Base-by-base conservation (phyloP, 768 basidiomycete genomes). In the Kondoa subrosea region DNA sequence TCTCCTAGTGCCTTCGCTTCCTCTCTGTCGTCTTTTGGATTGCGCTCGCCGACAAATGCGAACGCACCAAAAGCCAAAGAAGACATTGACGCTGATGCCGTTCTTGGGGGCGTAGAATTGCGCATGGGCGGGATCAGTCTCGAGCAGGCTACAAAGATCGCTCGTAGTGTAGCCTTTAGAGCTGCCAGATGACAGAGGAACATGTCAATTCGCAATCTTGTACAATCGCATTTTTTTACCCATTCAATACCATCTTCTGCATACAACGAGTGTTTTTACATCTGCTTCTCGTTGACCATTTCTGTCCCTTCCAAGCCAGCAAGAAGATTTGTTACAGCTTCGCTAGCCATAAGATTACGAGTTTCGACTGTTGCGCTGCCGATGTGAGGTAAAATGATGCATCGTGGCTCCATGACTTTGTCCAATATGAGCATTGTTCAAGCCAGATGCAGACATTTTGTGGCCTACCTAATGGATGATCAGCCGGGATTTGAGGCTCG, bases 281-380 rank as follows among this genome's bases (percentile, higher is more conserved):
- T 8, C 12, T 21, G 8, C 40, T 50, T 50, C 40, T 50, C 40
- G 40, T 50, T 50, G 21, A 50, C 21, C 69, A 69, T 67, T 3
- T 57, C 34, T 25, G 57, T 57, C 29, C 60, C 69, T 34, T 70
- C 70, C 31, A 70, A 34, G 16, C 70, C 70, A 21, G 67, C 70
- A 29, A 70, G 68, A 15, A 71, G 57, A 57, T 71, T 71, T 33
- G 65, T 64, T 16, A 71, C 70, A 17, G 60, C 30, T 61, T 68
- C 50, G 34, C 61, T 65, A n/a, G 70, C 57, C 70, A 71, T 71
- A 56, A 63, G 29, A 2, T 25, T 21, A 27, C 91, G 81, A 1
- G 91, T 90, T 77, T 95, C 88, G 12, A 83, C 79, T 17, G 91
- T 92, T 1, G 89, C 92, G 71, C 88, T 90, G 25, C 84, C 95